Evolutionary conservation across 2,329 filamentous ascomycete species (phyloP).

Genomic region (Trichoderma aggressivum): DNA sequence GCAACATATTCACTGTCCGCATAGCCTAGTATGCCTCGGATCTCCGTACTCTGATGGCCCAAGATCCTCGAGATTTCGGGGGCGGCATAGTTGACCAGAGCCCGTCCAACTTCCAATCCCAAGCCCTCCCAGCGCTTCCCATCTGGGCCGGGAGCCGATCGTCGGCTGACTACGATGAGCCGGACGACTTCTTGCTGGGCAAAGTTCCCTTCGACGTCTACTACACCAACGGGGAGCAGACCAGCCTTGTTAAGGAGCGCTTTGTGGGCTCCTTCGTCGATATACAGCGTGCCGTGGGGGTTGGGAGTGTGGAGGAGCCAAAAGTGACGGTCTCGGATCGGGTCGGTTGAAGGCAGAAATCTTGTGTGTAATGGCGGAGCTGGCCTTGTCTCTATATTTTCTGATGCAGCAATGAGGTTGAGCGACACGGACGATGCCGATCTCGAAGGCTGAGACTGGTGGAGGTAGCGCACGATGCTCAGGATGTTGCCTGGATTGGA

Average conservation of each 20-base stretch:
- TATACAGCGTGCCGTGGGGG: slow-evolving; percentile 87
- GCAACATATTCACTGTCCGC: slow-evolving; percentile 94
- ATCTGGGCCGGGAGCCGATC: slow-evolving; percentile 37
- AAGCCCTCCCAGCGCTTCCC: slow-evolving; percentile 49
- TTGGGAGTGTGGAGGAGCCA: slow-evolving; percentile 93
- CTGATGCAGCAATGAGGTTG: slow-evolving; percentile 31
- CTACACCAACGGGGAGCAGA: slow-evolving; percentile 83
- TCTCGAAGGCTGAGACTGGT: slow-evolving; percentile 7
- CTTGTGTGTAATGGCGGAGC: slow-evolving; percentile 73
- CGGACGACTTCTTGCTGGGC: slow-evolving; percentile 90
- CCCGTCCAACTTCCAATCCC: slow-evolving; percentile 75
- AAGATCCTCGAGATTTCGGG: slow-evolving; percentile 80
- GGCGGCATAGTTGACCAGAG: slow-evolving; percentile 89
- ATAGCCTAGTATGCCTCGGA: slow-evolving; percentile 77
- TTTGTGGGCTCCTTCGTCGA: slow-evolving; percentile 82
- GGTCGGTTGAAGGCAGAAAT: slow-evolving; percentile 79
- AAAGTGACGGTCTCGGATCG: slow-evolving; percentile 91
- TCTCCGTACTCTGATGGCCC: slow-evolving; percentile 78
- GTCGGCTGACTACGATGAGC: slow-evolving; percentile 71
- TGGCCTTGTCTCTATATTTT: slow-evolving; percentile 24
- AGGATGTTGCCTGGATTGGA: slow-evolving; percentile 91
- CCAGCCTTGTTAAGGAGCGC: slow-evolving; percentile 82
- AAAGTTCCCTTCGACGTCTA: slow-evolving; percentile 86
- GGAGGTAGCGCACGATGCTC: slow-evolving; percentile 72
- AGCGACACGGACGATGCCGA: slow-evolving; percentile 37